Evolutionary conservation across 805 yeast genomes (phyloP).

Genomic region (Candida sakaeoensis): DNA sequence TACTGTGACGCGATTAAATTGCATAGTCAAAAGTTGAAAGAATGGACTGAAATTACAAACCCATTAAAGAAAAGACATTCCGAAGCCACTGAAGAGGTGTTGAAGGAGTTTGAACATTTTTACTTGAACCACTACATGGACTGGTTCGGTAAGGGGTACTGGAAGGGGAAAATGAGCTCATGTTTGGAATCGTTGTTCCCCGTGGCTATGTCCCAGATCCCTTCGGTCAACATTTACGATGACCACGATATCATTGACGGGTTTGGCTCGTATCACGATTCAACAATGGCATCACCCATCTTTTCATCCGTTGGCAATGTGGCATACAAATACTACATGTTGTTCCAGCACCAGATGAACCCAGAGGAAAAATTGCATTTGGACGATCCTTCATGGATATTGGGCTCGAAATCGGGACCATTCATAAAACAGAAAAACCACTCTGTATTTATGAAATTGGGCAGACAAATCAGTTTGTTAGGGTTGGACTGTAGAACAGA

Average conservation of each 20-base stretch:
- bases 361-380: slow-evolving; percentile 37
- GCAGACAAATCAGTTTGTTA: slow-evolving; percentile 63
- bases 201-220: slow-evolving; percentile 74
- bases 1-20: slow-evolving; percentile 79
- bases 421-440: slow-evolving; percentile 65
- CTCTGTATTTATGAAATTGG: slow-evolving; percentile 70
- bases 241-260: slow-evolving; percentile 98
- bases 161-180: slow-evolving; percentile 66
- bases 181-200: slow-evolving; percentile 71
- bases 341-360: slow-evolving; percentile 83
- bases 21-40: slow-evolving; percentile 47
- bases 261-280: slow-evolving; percentile 79
- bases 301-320: slow-evolving; percentile 69
- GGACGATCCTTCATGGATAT: slow-evolving; percentile 57
- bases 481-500: slow-evolving; percentile 96
- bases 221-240: slow-evolving; percentile 81
- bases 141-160: slow-evolving; percentile 90
- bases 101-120: slow-evolving; percentile 54
- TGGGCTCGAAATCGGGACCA: slow-evolving; percentile 58
- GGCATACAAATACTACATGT: slow-evolving; percentile 83
- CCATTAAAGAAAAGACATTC: slow-evolving; percentile 39
- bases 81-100: slow-evolving; percentile 45
- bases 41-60: slow-evolving; percentile 61
- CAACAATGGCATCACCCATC: slow-evolving; percentile 68
- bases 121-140: slow-evolving; percentile 71